phyloP scores from a whole-genome alignment of 768 basidiomycete species.

The Boletus tylopilopsis region DNA sequence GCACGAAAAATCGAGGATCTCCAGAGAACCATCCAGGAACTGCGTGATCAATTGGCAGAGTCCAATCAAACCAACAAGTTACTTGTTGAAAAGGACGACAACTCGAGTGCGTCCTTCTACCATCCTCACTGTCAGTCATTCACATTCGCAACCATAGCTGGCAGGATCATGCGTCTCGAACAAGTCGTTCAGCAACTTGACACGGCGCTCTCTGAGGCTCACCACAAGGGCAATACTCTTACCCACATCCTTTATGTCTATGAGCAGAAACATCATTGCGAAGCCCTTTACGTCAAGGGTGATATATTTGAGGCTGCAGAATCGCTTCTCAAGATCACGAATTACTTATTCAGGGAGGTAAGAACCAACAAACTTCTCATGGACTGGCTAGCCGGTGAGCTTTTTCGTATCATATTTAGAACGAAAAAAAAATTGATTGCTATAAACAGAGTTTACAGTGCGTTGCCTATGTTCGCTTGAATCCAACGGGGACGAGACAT shows the following conservation, averaged over 20 bases:
- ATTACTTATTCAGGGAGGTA: neutral
- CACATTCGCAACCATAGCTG: neutral
- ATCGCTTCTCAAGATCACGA: neutral
- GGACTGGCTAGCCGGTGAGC: conserved; percentile 4
- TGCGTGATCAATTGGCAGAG: neutral
- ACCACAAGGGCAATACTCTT: neutral
- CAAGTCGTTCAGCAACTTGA: neutral
- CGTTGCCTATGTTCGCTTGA: neutral
- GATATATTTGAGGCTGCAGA: conserved; percentile 1
- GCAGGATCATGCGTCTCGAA: neutral
- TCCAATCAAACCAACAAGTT: neutral
- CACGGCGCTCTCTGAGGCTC: neutral
- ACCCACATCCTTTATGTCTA: neutral
- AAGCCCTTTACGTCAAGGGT: conserved; percentile 1
- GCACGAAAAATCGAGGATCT: neutral
- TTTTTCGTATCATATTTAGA: neutral
- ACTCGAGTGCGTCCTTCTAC: neutral
- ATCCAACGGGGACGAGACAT: neutral
- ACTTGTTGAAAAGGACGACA: neutral
- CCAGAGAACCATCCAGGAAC: neutral
- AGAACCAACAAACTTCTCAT: neutral
- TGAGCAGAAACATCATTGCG: conserved; percentile 1
- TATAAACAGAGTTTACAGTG: neutral
- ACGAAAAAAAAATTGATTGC: neutral
- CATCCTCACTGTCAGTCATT: neutral